A percentile compares a stretch with the other conserved stretches of the same genome.
These are phyloP conservation scores for Spergularia azorica DNA, from an alignment of 179 eudicot species.

Conservation along the genomic window DNA sequence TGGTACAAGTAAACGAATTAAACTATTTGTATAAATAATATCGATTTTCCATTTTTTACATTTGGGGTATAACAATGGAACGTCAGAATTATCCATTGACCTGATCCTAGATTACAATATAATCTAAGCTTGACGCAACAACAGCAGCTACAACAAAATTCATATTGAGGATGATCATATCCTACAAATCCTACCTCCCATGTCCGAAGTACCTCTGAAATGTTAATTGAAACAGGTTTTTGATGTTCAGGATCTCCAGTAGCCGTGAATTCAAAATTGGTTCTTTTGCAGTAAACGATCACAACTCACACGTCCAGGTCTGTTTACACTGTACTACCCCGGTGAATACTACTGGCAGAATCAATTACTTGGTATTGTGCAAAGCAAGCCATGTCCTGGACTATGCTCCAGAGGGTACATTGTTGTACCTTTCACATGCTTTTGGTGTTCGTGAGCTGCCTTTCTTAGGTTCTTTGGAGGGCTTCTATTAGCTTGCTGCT, in stretches of 20 bases:
- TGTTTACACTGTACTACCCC: neutral
- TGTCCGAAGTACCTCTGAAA: too few species aligned
- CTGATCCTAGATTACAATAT: too few species aligned
- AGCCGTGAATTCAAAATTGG: neutral
- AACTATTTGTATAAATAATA: too few species aligned
- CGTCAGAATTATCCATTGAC: too few species aligned
- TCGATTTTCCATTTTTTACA: too few species aligned
- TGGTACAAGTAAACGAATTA: too few species aligned
- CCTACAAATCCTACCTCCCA: too few species aligned
- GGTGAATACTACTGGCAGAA: neutral
- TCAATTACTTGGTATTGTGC: slow-evolving; percentile 59
- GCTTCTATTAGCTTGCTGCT: slow-evolving; percentile 41
- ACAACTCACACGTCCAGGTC: neutral
- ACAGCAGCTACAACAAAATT: too few species aligned
- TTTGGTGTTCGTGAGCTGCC: slow-evolving; percentile 70
- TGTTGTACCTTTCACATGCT: slow-evolving; percentile 65
- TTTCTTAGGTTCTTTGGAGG: slow-evolving; percentile 42
- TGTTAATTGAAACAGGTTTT: neutral
- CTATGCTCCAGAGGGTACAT: slow-evolving; percentile 91
- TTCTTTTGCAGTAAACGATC: too few species aligned
- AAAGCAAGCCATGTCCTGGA: slow-evolving; percentile 75
- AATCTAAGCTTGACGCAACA: too few species aligned
- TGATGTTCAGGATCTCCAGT: neutral
- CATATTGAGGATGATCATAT: too few species aligned
- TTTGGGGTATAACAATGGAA: too few species aligned